Conservation (phyloP, 768 basidiomycete species). For the Termitomyces bulborhizus region DNA sequence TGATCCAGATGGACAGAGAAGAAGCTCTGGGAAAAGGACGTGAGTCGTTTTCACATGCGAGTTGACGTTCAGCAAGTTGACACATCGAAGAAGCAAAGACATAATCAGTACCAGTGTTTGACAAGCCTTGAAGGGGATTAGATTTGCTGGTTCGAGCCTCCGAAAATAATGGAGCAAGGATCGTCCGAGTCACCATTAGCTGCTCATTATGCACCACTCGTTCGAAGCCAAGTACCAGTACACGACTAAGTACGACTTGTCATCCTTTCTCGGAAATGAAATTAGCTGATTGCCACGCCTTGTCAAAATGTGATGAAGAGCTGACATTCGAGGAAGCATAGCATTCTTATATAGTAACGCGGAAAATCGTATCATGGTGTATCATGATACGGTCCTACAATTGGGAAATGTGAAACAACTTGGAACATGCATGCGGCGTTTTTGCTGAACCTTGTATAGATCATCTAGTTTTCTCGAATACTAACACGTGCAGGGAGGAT, state of each 20-base stretch:
- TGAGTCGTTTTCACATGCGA: conserved; percentile 6
- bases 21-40: not conserved
- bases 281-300: not conserved
- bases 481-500: too few relatives aligned
- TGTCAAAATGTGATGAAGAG: not conserved
- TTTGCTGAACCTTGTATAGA: too few relatives aligned
- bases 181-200: not conserved
- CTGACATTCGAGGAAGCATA: too few relatives aligned
- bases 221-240: not conserved
- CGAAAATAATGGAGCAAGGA: not conserved
- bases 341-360: too few relatives aligned
- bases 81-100: not conserved
- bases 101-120: not conserved
- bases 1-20: conserved; percentile 1
- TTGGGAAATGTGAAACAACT: too few relatives aligned
- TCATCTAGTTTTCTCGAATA: too few relatives aligned
- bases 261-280: too few relatives aligned
- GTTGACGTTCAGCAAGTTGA: not conserved
- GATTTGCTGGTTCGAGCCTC: not conserved
- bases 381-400: too few relatives aligned
- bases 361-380: too few relatives aligned
- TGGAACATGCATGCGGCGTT: too few relatives aligned
- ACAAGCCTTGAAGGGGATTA: not conserved
- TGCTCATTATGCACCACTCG: not conserved
- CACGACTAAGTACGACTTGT: not conserved